These are phyloP conservation scores for Fagus sylvatica DNA, from an alignment of 306 rosid species.

Conservation along the genomic window DNA sequence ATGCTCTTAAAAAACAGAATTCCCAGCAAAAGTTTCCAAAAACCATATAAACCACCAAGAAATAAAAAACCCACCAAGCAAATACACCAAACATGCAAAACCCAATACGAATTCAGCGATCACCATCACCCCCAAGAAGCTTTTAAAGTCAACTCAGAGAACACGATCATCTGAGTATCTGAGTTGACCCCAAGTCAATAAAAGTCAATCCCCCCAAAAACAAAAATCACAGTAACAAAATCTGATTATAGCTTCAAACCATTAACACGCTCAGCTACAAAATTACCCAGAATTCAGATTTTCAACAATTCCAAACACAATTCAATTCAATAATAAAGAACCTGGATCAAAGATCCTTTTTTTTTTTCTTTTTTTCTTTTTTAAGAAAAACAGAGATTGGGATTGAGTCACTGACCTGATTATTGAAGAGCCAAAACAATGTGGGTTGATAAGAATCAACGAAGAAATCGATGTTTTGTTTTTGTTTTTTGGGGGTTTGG, in stretches of 20 bases:
- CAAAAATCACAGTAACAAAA: no score
- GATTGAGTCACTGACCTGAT: neutral
- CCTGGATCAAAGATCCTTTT: no score
- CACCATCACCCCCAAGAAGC: neutral
- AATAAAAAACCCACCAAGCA: neutral
- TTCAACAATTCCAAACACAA: neutral
- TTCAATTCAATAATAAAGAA: neutral
- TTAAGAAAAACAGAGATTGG: neutral
- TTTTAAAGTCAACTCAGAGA: no score
- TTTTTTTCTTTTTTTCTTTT: no score
- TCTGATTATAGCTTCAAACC: neutral
- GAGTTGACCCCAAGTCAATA: no score
- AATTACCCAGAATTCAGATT: neutral
- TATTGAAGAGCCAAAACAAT: neutral
- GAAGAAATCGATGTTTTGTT: neutral
- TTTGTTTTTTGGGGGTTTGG: no score
- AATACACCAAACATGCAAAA: neutral
- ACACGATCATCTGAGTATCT: no score
- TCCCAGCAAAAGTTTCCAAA: neutral
- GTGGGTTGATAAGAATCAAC: neutral
- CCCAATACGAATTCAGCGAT: neutral
- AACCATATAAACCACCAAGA: neutral
- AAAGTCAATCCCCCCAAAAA: no score
- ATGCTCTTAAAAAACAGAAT: neutral
- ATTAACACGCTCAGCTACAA: neutral